Evolutionary conservation across 257 asterid species (phyloP), one percentile per base, ranked within the genome.

Genomic region (Ehretia macrophylla): DNA sequence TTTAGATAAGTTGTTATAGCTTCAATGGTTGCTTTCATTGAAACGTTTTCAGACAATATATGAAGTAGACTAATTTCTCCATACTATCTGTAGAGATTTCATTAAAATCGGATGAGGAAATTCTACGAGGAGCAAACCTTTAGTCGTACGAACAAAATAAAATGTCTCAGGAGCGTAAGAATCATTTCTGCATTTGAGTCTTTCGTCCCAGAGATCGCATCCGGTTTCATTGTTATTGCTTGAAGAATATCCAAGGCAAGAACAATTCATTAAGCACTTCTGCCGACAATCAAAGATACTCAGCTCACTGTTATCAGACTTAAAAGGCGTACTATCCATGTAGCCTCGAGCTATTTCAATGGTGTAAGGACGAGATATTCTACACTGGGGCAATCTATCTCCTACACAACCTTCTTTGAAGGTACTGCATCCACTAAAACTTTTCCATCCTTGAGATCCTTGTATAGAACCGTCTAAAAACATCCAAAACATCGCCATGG

Each of bases 171-270:
- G 35, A 27, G 35, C 35, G 6, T 27, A 27, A 27, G 35, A 27
- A 27, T 27, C 35, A 27, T 27, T 27, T 27, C 35, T 27, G 35
- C 3, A 27, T 6, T 1, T 6, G 4, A 27, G 3, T 27, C 37
- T 12, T 22, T 22, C 8, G 14, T 14, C 2, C 59, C 44, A 32
- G 4, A 54, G 27, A 14, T 54, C 42, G 14, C 59, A 54, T 14
- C 59, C 59, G 0, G 59, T 54, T 13, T 40, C 59, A 14, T 54
- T 54, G 11, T 23, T 40, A 54, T 40, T 54, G 59, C 27, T 16
- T 8, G 59, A 54, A 20, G 59, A 38, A 27, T 55, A 35, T 1
- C 22, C 47, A 21, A 55, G 27, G 18, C 46, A 55, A 8, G 60
- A 55, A 23, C 60, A 55, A 23, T n/a, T n/a, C 38, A 32, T 22